Base-by-base conservation (phyloP, 768 basidiomycete genomes). In the Lactarius indigo region DNA sequence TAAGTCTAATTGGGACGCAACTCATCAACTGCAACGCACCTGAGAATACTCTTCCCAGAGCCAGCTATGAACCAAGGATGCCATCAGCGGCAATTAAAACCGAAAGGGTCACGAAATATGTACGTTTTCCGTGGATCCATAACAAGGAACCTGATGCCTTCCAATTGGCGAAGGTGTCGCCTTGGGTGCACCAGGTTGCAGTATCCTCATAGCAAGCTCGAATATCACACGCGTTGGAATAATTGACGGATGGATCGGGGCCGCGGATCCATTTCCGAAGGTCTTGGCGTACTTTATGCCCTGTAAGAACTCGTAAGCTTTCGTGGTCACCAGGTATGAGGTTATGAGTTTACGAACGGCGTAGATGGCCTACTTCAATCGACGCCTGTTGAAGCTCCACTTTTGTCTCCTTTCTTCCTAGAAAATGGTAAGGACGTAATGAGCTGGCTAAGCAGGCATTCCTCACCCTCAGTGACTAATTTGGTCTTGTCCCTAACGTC, bases 21-120 rank as follows among this genome's bases (percentile, higher is more conserved):
- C n/a, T 44, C 26, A 1, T 26, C 5, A 35, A 17, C 6, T 9
- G n/a, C 1, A 39, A 63, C 41, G 18, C 20, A 64, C 64, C 42
- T 47, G 2, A 64, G 57, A 9, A 64, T n/a, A 39, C n/a, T 64
- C 33, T 64, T 64, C 2, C 64, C 64, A 41, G 64, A 64, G 9
- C 64, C 64, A 20, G 64, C 64, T 64, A 41, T 3, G 10, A 26
- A 33, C 1, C 26, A n/a, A 18, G 37, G 3, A 17, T 28, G 3
- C 9, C 10, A 12, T 59, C 18, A 44, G 59, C 18, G 54, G 20
- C 23, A 20, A 37, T 18, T 37, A 57, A 57, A 20, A 18, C 17
- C 20, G 0, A 47, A 23, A 1, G 17, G 2, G 6, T 3, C 52
- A 12, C 2, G 7, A 1, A 33, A 8, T 8, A 35, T 12, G 1